Conservation (phyloP, 768 basidiomycete genomes). For the Phlebiopsis gigantea region DNA sequence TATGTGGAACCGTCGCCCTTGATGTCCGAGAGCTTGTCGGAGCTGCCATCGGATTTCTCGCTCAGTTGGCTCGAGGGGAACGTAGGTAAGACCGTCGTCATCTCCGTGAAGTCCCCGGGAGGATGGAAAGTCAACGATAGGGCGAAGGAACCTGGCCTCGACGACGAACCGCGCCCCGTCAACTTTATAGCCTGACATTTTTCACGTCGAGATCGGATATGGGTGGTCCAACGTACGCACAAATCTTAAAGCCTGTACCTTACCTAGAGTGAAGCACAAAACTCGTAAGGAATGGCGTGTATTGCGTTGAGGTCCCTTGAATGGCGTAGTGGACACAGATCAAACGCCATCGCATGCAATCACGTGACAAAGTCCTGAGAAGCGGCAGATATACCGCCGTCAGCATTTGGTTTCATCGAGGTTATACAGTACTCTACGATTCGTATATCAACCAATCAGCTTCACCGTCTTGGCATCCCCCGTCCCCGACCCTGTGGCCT, state of each 20-base stretch:
- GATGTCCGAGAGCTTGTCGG: constrained; percentile 8
- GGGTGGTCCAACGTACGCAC: background rate
- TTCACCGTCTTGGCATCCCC: constrained; percentile 69
- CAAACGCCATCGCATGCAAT: background rate
- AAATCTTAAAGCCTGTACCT: background rate
- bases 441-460: constrained; percentile 17
- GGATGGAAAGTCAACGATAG: background rate
- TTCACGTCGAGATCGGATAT: background rate
- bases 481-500: constrained; percentile 69
- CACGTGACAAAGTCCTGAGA: constrained; percentile 11
- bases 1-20: constrained; percentile 18
- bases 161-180: too few species aligned
- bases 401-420: constrained; percentile 13
- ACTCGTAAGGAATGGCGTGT: constrained; percentile 15
- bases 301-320: constrained; percentile 20
- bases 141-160: background rate
- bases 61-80: background rate
- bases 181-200: background rate
- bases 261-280: background rate
- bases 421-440: constrained; percentile 20
- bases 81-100: constrained; percentile 12
- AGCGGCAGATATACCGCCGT: constrained; percentile 4
- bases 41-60: constrained; percentile 13
- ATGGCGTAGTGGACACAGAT: constrained; percentile 22
- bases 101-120: background rate